These are phyloP conservation scores for Aureobasidium mangrovei DNA, from an alignment of 2,329 filamentous ascomycete genomes.

Conservation along the genomic window DNA sequence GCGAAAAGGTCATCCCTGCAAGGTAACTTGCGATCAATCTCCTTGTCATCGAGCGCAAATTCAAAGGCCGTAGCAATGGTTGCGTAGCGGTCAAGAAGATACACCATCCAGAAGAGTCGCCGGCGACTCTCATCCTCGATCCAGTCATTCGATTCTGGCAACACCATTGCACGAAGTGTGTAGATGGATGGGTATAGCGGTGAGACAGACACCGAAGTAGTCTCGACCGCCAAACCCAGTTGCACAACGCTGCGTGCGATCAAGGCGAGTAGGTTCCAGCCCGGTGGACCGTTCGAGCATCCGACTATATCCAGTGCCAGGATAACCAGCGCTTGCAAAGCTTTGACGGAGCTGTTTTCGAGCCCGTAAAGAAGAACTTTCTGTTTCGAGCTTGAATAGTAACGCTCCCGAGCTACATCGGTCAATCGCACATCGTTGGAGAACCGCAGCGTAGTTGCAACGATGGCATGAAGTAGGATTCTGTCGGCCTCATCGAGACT, in stretches of 20 bases:
- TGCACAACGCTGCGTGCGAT: constrained; percentile 86
- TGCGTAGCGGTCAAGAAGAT: constrained; percentile 79
- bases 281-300: constrained; percentile 79
- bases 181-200: constrained; percentile 80
- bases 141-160: constrained; percentile 75
- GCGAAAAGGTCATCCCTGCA: constrained; percentile 82
- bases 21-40: constrained; percentile 78
- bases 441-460: constrained; percentile 78
- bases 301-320: constrained; percentile 77
- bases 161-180: constrained; percentile 73
- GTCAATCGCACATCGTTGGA: constrained; percentile 69
- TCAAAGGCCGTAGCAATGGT: constrained; percentile 89
- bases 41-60: constrained; percentile 79
- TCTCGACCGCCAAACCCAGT: constrained; percentile 74
- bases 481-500: constrained; percentile 72
- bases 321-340: constrained; percentile 79
- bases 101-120: constrained; percentile 89
- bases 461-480: constrained; percentile 77
- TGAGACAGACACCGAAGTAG: constrained; percentile 67
- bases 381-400: constrained; percentile 74
- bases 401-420: constrained; percentile 61
- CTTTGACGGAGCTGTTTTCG: constrained; percentile 82
- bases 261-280: constrained; percentile 83
- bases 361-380: constrained; percentile 80
- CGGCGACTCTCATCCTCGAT: constrained; percentile 83